Evolutionary conservation across 805 yeast genomes (phyloP), one percentile per base, ranked within the genome.

Genomic region (Grigorovia humatica): DNA sequence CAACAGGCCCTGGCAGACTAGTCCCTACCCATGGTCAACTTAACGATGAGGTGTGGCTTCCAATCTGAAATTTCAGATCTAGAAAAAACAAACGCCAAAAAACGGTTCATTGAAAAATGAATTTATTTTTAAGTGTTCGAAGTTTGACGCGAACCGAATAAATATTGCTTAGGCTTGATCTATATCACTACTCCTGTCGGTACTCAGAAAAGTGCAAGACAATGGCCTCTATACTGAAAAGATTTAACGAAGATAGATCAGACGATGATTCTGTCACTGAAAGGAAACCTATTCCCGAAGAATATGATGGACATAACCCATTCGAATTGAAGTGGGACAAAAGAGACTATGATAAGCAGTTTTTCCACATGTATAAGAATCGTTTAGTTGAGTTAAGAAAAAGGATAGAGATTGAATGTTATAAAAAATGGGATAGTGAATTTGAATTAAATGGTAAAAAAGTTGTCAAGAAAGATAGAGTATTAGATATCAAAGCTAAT

Each of bases 391-490:
- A 63, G 27, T 67, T 84, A 45, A 71, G 76, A 54, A 74, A 77
- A 12, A 65, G 78, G 8, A 75, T 81, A 0, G 60, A 68, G 46
- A 71, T 71, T 42, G 70, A 71, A 51, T 82, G 81, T 2, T 58
- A 60, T 2, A 61, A 65, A 70, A 76, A 77, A 57, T 84, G 91
- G 90, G 79, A 80, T 42, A 64, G 74, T 35, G 79, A 71, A 54
- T 65, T 63, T 48, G 54, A 54, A 32, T 67, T 77, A 40, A 65
- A 69, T 38, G 74, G 72, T 5, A 65, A 62, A 43, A 52, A 52
- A 23, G 74, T 71, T 2, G 65, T 63, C 17, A 67, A 67, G 68
- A 73, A 63, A 68, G 76, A 76, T 41, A 74, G 66, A 61, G 69
- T 66, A 55, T 23, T 78, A 62, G 60, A 70, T 69, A 43, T 77